These are phyloP conservation scores for Colletotrichum magnum DNA, from an alignment of 2,329 filamentous ascomycete species.

Conservation along the genomic window DNA sequence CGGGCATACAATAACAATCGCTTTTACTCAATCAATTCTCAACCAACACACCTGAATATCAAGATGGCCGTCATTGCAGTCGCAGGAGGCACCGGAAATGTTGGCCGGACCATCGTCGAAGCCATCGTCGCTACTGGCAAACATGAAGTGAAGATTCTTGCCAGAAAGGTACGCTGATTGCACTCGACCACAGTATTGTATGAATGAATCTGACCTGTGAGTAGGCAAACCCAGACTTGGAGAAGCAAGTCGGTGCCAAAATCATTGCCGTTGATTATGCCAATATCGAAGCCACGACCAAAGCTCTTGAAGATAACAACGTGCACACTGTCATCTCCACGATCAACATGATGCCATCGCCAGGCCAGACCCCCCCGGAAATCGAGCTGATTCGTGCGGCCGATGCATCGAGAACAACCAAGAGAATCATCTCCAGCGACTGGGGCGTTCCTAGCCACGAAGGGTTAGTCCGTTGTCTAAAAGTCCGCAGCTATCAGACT, in stretches of 20 bases:
- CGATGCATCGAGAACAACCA: slow-evolving; percentile 52
- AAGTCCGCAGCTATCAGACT: not conserved
- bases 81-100: slow-evolving; percentile 60
- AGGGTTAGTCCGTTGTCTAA: slow-evolving; percentile 44
- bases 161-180: slow-evolving; percentile 52
- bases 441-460: slow-evolving; percentile 54
- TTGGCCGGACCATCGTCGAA: slow-evolving; percentile 63
- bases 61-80: slow-evolving; percentile 55
- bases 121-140: slow-evolving; percentile 51
- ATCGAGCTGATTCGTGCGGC: slow-evolving; percentile 61
- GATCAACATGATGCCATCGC: slow-evolving; percentile 50
- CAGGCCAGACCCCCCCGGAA: slow-evolving; percentile 48
- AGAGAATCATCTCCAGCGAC: slow-evolving; percentile 58
- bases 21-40: not conserved
- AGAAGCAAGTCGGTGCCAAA: slow-evolving; percentile 44
- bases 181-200: too few species aligned
- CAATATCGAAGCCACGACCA: slow-evolving; percentile 42
- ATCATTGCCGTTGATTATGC: slow-evolving; percentile 49
- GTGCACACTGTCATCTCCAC: slow-evolving; percentile 61
- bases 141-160: slow-evolving; percentile 56
- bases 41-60: not conserved
- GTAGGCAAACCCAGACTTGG: slow-evolving; percentile 41
- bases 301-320: slow-evolving; percentile 51
- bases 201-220: not conserved
- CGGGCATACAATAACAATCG: not conserved